phyloP scores from a whole-genome alignment of 495 filamentous ascomycete genomes.

The Hyaloscypha hepaticicola region DNA sequence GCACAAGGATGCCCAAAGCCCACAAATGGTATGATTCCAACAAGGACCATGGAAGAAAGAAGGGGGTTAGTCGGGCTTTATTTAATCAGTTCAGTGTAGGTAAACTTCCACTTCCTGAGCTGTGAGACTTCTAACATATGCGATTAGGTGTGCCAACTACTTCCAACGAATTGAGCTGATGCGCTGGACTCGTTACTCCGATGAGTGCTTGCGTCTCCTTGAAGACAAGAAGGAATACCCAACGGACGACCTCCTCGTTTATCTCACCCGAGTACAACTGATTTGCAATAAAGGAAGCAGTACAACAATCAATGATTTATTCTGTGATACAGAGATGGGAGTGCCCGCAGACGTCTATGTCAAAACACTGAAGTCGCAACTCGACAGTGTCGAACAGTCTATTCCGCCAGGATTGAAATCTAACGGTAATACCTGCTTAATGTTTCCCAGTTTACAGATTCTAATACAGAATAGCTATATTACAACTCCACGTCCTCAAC shows the following conservation, averaged over 20 bases:
- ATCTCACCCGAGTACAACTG: not conserved
- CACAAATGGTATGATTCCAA: not conserved
- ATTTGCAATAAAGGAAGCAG: not conserved
- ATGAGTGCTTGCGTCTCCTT: not conserved
- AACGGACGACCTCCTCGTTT: not conserved
- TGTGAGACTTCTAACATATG: not conserved
- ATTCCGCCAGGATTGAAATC: not conserved
- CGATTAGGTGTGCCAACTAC: not conserved
- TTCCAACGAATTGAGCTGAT: constrained; percentile 3
- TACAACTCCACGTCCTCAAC: not conserved
- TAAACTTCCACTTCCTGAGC: not conserved
- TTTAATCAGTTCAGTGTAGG: not conserved
- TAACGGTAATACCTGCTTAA: not conserved
- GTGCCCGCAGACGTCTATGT: not conserved
- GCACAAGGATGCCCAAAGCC: constrained; percentile 8
- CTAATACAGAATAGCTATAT: not conserved
- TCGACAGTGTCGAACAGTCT: not conserved
- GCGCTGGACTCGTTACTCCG: constrained; percentile 1
- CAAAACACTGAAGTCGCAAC: not conserved
- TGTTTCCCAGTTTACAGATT: not conserved
- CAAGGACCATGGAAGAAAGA: constrained; percentile 5
- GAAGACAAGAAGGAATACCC: constrained; percentile 1
- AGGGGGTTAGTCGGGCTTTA: not conserved
- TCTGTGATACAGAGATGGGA: not conserved
- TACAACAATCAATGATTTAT: not conserved